Evolutionary conservation across 345 rosid species (phyloP).

Genomic region (Populus simonii): DNA sequence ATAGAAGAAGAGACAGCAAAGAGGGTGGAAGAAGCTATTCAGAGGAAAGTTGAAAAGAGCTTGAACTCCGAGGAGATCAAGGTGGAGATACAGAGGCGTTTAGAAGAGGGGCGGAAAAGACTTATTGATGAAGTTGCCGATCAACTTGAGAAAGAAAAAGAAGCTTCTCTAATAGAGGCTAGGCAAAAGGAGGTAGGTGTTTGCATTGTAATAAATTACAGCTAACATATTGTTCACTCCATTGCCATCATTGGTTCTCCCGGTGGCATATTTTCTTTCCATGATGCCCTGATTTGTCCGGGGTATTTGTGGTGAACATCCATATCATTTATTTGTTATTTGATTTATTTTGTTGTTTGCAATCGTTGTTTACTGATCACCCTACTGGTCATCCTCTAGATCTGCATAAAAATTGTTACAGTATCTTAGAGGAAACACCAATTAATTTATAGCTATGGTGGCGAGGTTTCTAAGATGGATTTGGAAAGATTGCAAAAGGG

Average conservation of each 20-base stretch:
- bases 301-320: too few relatives aligned
- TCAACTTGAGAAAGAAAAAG: slow-evolving; percentile 87
- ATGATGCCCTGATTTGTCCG: neutral
- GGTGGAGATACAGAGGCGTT: slow-evolving; percentile 53
- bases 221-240: neutral
- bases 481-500: too few relatives aligned
- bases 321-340: too few relatives aligned
- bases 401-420: too few relatives aligned
- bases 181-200: slow-evolving; percentile 68
- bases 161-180: slow-evolving; percentile 60
- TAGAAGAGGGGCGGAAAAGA: slow-evolving; percentile 80
- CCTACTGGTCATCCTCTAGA: too few relatives aligned
- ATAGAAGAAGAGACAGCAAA: slow-evolving; percentile 90
- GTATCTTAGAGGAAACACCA: too few relatives aligned
- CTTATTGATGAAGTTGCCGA: slow-evolving; percentile 62
- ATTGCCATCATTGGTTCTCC: neutral
- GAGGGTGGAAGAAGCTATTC: slow-evolving; percentile 78
- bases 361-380: too few relatives aligned
- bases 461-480: too few relatives aligned
- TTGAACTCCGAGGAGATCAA: slow-evolving; percentile 68
- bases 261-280: neutral
- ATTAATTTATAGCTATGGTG: too few relatives aligned
- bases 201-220: neutral
- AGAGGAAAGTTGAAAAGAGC: slow-evolving; percentile 71
- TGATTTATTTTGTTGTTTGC: too few relatives aligned